A percentile compares a stretch with the other conserved stretches of the same genome.
These are phyloP conservation scores for Seiridium cupressi DNA, from an alignment of 2,329 filamentous ascomycete species.

Conservation along the genomic window DNA sequence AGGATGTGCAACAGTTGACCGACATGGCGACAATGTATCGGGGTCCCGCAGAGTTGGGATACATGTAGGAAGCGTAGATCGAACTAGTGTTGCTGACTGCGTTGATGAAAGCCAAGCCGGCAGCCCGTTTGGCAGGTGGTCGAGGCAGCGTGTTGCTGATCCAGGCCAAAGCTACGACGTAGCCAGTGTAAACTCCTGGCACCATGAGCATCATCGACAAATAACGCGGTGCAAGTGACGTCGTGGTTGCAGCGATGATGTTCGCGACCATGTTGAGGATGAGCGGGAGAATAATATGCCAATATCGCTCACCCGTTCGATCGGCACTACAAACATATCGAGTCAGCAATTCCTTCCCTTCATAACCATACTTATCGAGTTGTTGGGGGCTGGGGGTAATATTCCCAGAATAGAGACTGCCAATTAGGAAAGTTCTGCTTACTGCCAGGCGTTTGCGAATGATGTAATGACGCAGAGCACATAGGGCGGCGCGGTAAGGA, in stretches of 20 bases:
- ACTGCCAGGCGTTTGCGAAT: constrained; percentile 64
- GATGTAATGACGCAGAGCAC: constrained; percentile 61
- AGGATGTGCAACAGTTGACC: constrained; percentile 65
- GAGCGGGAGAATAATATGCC: constrained; percentile 63
- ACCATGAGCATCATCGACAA: constrained; percentile 72
- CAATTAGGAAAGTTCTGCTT: neutral
- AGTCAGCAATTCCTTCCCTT: neutral
- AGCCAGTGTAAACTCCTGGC: constrained; percentile 62
- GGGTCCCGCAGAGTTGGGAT: constrained; percentile 46
- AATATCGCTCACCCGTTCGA: constrained; percentile 67
- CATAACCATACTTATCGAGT: too few relatives aligned
- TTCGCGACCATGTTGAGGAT: constrained; percentile 62
- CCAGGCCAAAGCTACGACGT: constrained; percentile 70
- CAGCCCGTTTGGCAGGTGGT: constrained; percentile 69
- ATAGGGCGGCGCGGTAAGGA: constrained; percentile 62
- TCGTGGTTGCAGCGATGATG: constrained; percentile 66
- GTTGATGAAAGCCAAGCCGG: constrained; percentile 75
- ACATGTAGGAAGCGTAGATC: constrained; percentile 63
- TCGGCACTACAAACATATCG: constrained; percentile 59
- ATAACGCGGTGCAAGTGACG: constrained; percentile 60
- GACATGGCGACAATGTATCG: constrained; percentile 58
- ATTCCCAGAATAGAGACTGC: neutral
- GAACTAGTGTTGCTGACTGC: constrained; percentile 66
- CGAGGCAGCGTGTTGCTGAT: constrained; percentile 74
- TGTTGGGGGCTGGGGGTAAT: too few relatives aligned